These are phyloP conservation scores for Colletotrichum camelliae DNA, from an alignment of 2,329 filamentous ascomycete species.

Conservation along the genomic window DNA sequence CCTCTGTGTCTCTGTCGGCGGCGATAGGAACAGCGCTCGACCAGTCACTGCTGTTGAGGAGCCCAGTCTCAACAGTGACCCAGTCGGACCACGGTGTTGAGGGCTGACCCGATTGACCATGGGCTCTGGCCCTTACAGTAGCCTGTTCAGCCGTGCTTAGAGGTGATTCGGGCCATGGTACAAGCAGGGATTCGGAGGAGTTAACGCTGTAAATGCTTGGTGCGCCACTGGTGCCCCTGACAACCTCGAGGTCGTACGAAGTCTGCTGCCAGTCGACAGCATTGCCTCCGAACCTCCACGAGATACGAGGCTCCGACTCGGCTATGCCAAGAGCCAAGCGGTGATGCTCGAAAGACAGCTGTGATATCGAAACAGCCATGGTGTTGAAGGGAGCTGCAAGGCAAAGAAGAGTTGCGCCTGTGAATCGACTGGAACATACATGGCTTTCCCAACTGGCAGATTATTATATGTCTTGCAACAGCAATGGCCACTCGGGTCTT, in stretches of 20 bases:
- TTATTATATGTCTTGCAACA: background rate
- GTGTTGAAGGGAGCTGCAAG: background rate
- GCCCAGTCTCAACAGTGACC: conserved; percentile 39
- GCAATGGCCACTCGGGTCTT: background rate
- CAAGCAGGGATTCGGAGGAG: conserved; percentile 42
- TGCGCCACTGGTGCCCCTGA: conserved; percentile 17
- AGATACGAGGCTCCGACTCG: conserved; percentile 48
- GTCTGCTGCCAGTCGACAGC: conserved; percentile 46
- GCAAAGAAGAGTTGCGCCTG: background rate
- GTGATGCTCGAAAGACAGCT: conserved; percentile 48
- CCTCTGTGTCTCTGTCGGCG: conserved; percentile 33
- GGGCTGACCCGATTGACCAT: conserved; percentile 26
- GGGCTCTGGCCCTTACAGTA: conserved; percentile 37
- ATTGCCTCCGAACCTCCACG: conserved; percentile 48
- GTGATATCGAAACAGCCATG: conserved; percentile 44
- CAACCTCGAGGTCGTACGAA: conserved; percentile 49
- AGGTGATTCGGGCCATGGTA: conserved; percentile 47
- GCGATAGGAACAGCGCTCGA: conserved; percentile 30
- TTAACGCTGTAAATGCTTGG: conserved; percentile 30
- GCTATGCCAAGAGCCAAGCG: conserved; percentile 46
- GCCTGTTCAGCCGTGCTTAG: conserved; percentile 36
- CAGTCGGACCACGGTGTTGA: conserved; percentile 35
- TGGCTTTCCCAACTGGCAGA: background rate
- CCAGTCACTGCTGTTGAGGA: conserved; percentile 35
- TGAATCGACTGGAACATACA: background rate